These are phyloP conservation scores for Strobilomyces echinocephalus DNA, from an alignment of 768 basidiomycete species.

Conservation along the genomic window DNA sequence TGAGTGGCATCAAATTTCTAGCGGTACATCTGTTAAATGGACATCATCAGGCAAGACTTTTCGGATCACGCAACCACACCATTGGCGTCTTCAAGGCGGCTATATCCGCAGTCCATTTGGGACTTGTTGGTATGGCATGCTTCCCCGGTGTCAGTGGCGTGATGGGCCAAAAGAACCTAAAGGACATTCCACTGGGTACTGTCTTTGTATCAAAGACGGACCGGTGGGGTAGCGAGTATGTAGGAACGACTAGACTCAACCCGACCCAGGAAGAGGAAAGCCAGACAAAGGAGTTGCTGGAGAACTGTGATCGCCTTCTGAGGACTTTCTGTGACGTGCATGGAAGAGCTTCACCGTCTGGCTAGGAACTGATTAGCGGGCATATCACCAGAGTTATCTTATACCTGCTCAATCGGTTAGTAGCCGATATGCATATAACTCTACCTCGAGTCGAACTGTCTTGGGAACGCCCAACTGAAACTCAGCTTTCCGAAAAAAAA, in stretches of 20 bases:
- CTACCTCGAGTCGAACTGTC: background rate
- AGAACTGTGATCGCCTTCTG: slow-evolving; percentile 54
- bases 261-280: slow-evolving; percentile 48
- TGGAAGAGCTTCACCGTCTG: slow-evolving; percentile 22
- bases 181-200: slow-evolving; percentile 22
- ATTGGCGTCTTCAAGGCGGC: slow-evolving; percentile 63
- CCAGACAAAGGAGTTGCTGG: slow-evolving; percentile 45
- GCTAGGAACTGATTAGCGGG: slow-evolving; percentile 1
- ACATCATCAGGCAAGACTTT: slow-evolving; percentile 52
- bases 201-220: slow-evolving; percentile 55
- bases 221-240: slow-evolving; percentile 50
- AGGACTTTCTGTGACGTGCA: slow-evolving; percentile 31
- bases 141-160: slow-evolving; percentile 34
- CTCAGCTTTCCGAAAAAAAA: background rate
- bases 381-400: background rate
- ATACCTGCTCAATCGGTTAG: background rate
- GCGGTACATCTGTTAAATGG: slow-evolving; percentile 1
- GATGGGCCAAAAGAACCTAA: slow-evolving; percentile 4
- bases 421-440: slow-evolving; percentile 4
- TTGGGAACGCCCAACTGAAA: background rate
- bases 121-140: slow-evolving; percentile 51
- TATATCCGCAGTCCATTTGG: slow-evolving; percentile 59
- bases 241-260: slow-evolving; percentile 45
- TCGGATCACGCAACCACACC: slow-evolving; percentile 65
- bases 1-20: slow-evolving; percentile 33